phyloP scores from a whole-genome alignment of 192 early-diverging fungal species.

The Gamsiella multidivaricata region DNA sequence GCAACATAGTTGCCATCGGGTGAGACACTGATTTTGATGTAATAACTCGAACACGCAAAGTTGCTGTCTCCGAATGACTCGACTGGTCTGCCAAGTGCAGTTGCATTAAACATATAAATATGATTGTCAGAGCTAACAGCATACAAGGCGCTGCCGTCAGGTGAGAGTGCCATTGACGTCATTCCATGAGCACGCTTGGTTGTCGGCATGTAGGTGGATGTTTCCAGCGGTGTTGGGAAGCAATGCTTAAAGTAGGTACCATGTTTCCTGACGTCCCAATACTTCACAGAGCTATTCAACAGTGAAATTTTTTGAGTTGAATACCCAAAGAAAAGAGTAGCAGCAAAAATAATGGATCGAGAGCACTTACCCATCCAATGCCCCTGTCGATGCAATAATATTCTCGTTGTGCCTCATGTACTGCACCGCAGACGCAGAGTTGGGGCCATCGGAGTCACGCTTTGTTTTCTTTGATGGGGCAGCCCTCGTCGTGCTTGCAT shows the following conservation, averaged over 20 bases:
- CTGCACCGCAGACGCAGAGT: constrained; percentile 63
- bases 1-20: constrained; percentile 80
- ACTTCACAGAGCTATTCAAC: constrained; percentile 67
- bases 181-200: constrained; percentile 60
- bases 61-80: constrained; percentile 58
- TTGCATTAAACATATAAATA: constrained; percentile 78
- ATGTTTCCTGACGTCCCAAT: constrained; percentile 83
- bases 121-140: constrained; percentile 77
- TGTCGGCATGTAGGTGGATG: constrained; percentile 44
- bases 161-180: constrained; percentile 71
- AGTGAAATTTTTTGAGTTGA: not conserved
- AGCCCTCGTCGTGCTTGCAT: constrained; percentile 15
- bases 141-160: constrained; percentile 73
- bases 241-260: constrained; percentile 49
- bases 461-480: constrained; percentile 35
- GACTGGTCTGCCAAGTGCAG: constrained; percentile 59
- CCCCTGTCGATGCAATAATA: constrained; percentile 69
- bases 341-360: too few relatives aligned
- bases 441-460: constrained; percentile 37
- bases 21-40: constrained; percentile 73
- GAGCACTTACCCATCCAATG: constrained; percentile 69
- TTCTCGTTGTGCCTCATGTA: constrained; percentile 59
- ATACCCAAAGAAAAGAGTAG: not conserved
- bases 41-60: constrained; percentile 74
- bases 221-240: constrained; percentile 53